Evolutionary conservation across 1,284 basidiomycete species (phyloP), one percentile per base, ranked within the genome.

Genomic region (Albatrellus sp.): DNA sequence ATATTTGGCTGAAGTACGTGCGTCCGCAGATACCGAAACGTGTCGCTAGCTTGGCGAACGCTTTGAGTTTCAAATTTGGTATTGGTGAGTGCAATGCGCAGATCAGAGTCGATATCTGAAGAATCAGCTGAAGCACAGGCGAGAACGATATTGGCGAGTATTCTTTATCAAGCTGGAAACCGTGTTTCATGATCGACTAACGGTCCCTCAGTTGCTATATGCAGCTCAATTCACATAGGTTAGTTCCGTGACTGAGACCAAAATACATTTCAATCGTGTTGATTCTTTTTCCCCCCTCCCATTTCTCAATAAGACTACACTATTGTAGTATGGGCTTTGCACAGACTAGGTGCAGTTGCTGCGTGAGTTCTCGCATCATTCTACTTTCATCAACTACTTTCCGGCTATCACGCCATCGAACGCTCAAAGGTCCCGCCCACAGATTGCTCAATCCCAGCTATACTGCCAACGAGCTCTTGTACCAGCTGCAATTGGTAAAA

Each of bases 221-320:
- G 76, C 56, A 76, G 75, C 48, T 75, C 77, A 2, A 85, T 85
- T 50, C 69, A 82, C 54, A 58, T 80, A 37, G 77, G 80, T 77
- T 49, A 45, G 63, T 54, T 9, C n/a, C n/a, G n/a, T n/a, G n/a
- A n/a, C n/a, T n/a, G n/a, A n/a, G n/a, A n/a, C n/a, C n/a, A n/a
- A n/a, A n/a, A n/a, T n/a, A n/a, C n/a, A n/a, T n/a, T n/a, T n/a
- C n/a, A n/a, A n/a, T n/a, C 10, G 24, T 29, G 24, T 36, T 20
- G 13, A 11, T 10, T 29, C 16, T 45, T 51, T 42, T 42, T 19
- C 7, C 17, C 17, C 34, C 19, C 16, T 37, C n/a, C 19, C 48
- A 45, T 41, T 40, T 14, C 11, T n/a, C 44, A 32, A 37, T 42
- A 16, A 83, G 85, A 88, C 57, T 90, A 87, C 50, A 73, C 77